phyloP scores from a whole-genome alignment of 2,329 filamentous ascomycete species.

The Fusarium fujikuroi region DNA sequence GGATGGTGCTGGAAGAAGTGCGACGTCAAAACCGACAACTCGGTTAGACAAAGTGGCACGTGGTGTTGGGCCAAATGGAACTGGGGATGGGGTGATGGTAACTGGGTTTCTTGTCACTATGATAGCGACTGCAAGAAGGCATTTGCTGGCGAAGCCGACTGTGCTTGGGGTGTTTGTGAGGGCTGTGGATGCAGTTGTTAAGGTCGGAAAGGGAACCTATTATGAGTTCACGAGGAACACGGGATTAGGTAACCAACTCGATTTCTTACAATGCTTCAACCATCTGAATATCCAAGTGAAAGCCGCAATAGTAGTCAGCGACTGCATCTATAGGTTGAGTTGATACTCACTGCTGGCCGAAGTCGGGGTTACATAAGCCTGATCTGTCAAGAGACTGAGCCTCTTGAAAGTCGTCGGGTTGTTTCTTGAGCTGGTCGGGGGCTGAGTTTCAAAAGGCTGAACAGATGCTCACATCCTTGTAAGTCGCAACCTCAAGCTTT shows the following conservation, averaged over 20 bases:
- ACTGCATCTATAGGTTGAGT: neutral
- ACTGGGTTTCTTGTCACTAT: neutral
- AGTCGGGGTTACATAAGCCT: neutral
- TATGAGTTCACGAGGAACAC: neutral
- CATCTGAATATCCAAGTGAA: neutral
- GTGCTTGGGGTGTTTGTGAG: neutral
- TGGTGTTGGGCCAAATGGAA: neutral
- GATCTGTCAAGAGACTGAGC: neutral
- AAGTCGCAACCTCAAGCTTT: constrained; percentile 2
- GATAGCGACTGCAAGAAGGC: neutral
- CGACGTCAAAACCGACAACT: too few species aligned
- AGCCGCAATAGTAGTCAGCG: neutral
- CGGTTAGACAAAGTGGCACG: neutral
- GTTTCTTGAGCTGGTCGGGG: constrained; percentile 6
- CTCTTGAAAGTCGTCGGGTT: constrained; percentile 13
- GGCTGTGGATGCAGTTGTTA: neutral
- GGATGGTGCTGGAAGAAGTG: neutral
- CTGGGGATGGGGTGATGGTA: neutral
- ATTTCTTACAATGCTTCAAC: neutral
- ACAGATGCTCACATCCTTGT: neutral
- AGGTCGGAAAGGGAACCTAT: neutral
- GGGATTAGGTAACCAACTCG: neutral
- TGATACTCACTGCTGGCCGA: neutral
- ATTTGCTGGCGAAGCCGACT: neutral
- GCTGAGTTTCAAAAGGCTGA: constrained; percentile 19